Percentiles rank a stretch among this genome's conserved stretches.
phyloP scores from a whole-genome alignment of 2,329 filamentous ascomycete species.

The Whalleya microplaca region DNA sequence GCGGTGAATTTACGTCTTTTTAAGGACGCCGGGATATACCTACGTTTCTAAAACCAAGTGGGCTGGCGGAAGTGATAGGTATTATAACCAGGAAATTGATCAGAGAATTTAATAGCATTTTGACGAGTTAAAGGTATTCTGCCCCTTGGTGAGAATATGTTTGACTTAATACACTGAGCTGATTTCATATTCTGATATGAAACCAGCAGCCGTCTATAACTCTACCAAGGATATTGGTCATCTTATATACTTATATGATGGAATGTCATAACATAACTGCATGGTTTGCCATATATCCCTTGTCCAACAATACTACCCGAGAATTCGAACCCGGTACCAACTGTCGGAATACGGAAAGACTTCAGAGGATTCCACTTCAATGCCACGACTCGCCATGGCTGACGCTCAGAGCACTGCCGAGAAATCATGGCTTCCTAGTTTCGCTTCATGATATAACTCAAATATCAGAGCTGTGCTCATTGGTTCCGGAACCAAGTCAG shows the following conservation, averaged over 20 bases:
- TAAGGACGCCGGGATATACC: neutral
- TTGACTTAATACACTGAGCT: too few relatives aligned
- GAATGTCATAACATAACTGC: too few relatives aligned
- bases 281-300: neutral
- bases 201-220: too few relatives aligned
- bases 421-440: conserved; percentile 11
- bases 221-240: too few relatives aligned
- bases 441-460: conserved; percentile 25
- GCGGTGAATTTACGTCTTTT: neutral
- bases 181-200: too few relatives aligned
- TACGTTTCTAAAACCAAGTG: neutral
- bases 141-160: neutral
- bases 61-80: neutral
- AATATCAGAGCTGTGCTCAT: conserved; percentile 16
- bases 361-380: conserved; percentile 9
- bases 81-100: neutral
- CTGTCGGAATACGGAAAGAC: conserved; percentile 2
- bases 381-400: conserved; percentile 5
- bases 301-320: conserved; percentile 14
- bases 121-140: neutral
- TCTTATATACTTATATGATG: too few relatives aligned
- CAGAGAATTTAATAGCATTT: neutral
- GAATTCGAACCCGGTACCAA: conserved; percentile 1
- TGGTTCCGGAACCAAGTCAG: conserved; percentile 8
- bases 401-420: conserved; percentile 17